phyloP scores from a whole-genome alignment of 1,284 basidiomycete species.

The Naganishia sp. region DNA sequence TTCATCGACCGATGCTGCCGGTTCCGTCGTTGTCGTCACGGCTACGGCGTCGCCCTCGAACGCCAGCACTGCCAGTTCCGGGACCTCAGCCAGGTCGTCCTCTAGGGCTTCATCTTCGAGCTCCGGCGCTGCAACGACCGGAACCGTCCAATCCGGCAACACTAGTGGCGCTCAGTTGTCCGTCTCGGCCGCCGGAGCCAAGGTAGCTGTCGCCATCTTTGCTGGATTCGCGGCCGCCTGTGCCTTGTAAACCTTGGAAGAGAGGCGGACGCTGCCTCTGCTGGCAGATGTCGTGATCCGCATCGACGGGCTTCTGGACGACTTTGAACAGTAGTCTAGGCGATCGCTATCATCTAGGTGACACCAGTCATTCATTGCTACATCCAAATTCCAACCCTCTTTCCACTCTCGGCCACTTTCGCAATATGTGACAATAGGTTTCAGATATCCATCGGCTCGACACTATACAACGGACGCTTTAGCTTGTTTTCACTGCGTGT shows the following conservation, averaged over 20 bases:
- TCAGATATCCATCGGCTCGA: conserved; percentile 4
- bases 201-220: neutral
- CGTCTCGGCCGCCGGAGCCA: neutral
- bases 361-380: neutral
- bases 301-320: neutral
- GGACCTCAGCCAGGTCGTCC: conserved; percentile 3
- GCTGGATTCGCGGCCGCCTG: conserved; percentile 10
- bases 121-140: neutral
- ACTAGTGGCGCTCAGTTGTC: neutral
- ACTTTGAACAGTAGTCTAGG: neutral
- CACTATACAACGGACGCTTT: neutral
- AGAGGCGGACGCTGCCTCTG: conserved; percentile 2
- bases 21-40: neutral
- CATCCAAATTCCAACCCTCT: neutral
- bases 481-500: neutral
- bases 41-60: neutral
- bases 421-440: neutral
- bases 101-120: conserved; percentile 16
- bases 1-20: neutral
- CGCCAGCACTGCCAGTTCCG: neutral
- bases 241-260: conserved; percentile 22
- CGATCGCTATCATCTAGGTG: neutral
- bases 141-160: neutral
- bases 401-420: neutral
- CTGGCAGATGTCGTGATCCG: neutral